Evolutionary conservation across 345 rosid species (phyloP).

Genomic region (Camelina laxa): DNA sequence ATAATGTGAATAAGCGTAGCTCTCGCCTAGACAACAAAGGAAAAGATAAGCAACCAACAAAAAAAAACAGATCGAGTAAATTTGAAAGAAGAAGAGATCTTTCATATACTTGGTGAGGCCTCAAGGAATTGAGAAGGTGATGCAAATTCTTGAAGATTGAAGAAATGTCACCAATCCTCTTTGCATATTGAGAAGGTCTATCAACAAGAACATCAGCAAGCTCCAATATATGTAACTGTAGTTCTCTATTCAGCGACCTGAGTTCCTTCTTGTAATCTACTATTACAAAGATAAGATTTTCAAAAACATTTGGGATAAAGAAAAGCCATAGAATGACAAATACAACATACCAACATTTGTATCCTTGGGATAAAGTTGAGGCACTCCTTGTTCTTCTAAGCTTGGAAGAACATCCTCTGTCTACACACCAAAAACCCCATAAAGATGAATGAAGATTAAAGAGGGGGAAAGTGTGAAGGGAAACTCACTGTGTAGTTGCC

Average conservation of each 20-base stretch:
- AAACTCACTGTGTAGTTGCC: conserved; percentile 66
- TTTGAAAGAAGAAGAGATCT: not conserved
- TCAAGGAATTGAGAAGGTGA: conserved; percentile 84
- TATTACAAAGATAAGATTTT: not conserved
- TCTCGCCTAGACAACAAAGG: conserved; percentile 59
- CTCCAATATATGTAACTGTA: conserved; percentile 83
- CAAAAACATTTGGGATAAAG: not conserved
- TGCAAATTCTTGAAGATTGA: conserved; percentile 84
- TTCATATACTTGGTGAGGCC: conserved; percentile 75
- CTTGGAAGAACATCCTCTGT: conserved; percentile 84
- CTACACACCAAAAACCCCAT: conserved; percentile 27
- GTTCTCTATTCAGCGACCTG: conserved; percentile 69
- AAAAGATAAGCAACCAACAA: not conserved
- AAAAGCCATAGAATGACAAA: conserved; percentile 5
- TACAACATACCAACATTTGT: conserved; percentile 62
- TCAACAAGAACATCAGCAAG: conserved; percentile 88
- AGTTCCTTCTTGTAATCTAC: conserved; percentile 83
- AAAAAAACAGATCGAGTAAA: conserved; percentile 19
- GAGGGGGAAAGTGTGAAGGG: not conserved
- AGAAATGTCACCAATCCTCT: conserved; percentile 81
- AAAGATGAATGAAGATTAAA: not conserved
- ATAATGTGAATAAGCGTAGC: conserved; percentile 88
- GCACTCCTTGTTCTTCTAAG: conserved; percentile 87
- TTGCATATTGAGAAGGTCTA: conserved; percentile 85
- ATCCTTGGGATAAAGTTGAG: conserved; percentile 72